Evolutionary conservation across 2,329 filamentous ascomycete genomes (phyloP), one percentile per base, ranked within the genome.

Genomic region (Alternaria metachromatica): DNA sequence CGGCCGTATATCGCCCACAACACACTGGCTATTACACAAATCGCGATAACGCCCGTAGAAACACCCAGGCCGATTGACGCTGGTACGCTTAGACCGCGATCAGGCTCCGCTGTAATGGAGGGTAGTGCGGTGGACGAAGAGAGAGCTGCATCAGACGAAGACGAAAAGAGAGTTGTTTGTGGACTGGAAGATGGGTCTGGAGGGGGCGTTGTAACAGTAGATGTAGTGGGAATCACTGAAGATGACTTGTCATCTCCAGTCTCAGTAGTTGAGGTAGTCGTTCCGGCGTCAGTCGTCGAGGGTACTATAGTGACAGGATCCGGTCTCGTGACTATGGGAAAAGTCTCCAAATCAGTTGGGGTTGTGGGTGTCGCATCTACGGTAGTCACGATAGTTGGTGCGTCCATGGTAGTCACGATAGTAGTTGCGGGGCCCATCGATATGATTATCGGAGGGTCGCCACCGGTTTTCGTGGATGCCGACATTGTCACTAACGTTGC

Each of bases 351-450:
- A 37, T 53, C 49, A 5, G 23, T 37, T 18, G 30, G 37, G 15
- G n/a, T 33, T 11, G 48, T 46, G 4, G 26, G n/a, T 26, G 37
- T 2, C 0, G 28, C 37, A 15, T 18, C 2, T 2, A 53, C 8
- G n/a, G 30, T 51, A 21, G 46, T 26, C 3, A 43, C 41, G 10
- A 53, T 15, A 9, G 56, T 58, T 10, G 15, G 21, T 12, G 58
- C 49, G 18, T n/a, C 6, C 18, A 50, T 23, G 15, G 30, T 50
- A 11, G 45, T 25, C 2, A 41, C 41, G 13, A 51, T 15, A 13
- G 56, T 58, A 15, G 15, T 41, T 10, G 58, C 50, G 10, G 51
- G 44, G 2, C 28, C 51, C 51, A 61, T 56, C n/a, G 58, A 61
- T 41, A 61, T 61, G 1, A 56, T 25, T 10, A 61, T 56, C 12